Conservation (phyloP, 257 asterid species). For the Eustoma russellianum region DNA sequence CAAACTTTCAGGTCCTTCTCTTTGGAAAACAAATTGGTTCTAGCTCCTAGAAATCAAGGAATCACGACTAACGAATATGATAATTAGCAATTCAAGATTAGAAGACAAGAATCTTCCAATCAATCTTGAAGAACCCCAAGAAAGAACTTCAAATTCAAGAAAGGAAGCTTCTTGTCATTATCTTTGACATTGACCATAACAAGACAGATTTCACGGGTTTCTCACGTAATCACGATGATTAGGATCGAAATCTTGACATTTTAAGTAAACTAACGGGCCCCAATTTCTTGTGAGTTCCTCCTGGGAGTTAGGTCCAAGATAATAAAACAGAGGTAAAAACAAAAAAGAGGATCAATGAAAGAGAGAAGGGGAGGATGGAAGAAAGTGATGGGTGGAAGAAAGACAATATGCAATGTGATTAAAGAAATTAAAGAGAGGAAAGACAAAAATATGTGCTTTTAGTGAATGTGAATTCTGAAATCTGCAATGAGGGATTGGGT, state of each 20-base stretch:
- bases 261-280: constrained; percentile 17
- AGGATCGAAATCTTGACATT: constrained; percentile 31
- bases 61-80: not conserved
- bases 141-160: constrained; percentile 11
- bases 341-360: constrained; percentile 9
- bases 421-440: not conserved
- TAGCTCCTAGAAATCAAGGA: constrained; percentile 3
- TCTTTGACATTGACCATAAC: constrained; percentile 4
- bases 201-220: constrained; percentile 6
- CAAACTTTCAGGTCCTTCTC: constrained; percentile 18
- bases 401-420: not conserved
- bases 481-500: too few relatives aligned
- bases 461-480: constrained; percentile 1
- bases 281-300: constrained; percentile 9
- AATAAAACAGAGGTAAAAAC: constrained; percentile 14
- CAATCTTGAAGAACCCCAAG: not conserved
- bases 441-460: not conserved
- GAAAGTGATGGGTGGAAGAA: not conserved
- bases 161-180: constrained; percentile 6
- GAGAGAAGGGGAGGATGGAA: constrained; percentile 5
- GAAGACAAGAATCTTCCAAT: constrained; percentile 9
- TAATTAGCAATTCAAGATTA: constrained; percentile 1
- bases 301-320: constrained; percentile 5
- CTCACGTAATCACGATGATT: constrained; percentile 26
- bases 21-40: constrained; percentile 12